These are phyloP conservation scores for Aspergillus amoenus DNA, from an alignment of 2,329 filamentous ascomycete genomes.

Conservation along the genomic window DNA sequence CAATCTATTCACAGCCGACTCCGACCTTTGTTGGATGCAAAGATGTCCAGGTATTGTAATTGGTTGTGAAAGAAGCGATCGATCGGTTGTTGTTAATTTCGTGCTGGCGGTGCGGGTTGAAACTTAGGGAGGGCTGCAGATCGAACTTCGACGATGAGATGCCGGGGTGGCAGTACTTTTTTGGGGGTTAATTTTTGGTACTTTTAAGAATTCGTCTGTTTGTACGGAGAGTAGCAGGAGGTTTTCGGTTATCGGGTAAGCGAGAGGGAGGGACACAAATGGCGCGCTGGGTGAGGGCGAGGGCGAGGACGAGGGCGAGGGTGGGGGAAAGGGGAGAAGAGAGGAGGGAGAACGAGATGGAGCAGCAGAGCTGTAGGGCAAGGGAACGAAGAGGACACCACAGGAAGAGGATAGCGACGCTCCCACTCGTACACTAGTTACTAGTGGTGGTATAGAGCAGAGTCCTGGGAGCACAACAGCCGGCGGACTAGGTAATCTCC, in stretches of 20 bases:
- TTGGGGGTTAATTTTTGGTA: conserved; percentile 17
- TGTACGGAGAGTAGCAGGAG: conserved; percentile 10
- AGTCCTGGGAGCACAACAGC: not conserved
- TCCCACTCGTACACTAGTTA: not conserved
- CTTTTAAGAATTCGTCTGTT: conserved; percentile 9
- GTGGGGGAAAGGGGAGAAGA: conserved; percentile 9
- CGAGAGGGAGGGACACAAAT: conserved; percentile 4
- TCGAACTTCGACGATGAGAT: conserved; percentile 14
- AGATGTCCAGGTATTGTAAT: conserved; percentile 11
- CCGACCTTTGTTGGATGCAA: not conserved
- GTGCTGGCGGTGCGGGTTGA: conserved; percentile 13
- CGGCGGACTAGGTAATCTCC: not conserved
- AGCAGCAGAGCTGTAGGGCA: not conserved
- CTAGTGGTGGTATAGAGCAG: not conserved
- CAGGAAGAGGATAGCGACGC: not conserved
- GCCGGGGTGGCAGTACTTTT: conserved; percentile 10
- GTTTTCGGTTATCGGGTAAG: conserved; percentile 14
- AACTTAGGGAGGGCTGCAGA: conserved; percentile 11
- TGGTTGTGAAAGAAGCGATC: conserved; percentile 16
- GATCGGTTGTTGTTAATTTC: conserved; percentile 14
- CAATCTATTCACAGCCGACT: conserved; percentile 28
- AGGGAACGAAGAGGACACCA: not conserved
- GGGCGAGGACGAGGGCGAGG: conserved; percentile 10
- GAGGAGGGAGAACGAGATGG: conserved; percentile 10
- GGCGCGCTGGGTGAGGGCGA: conserved; percentile 1